phyloP scores from a whole-genome alignment of 169 alveolate genomes.

The Cryptosporidium sp. region DNA sequence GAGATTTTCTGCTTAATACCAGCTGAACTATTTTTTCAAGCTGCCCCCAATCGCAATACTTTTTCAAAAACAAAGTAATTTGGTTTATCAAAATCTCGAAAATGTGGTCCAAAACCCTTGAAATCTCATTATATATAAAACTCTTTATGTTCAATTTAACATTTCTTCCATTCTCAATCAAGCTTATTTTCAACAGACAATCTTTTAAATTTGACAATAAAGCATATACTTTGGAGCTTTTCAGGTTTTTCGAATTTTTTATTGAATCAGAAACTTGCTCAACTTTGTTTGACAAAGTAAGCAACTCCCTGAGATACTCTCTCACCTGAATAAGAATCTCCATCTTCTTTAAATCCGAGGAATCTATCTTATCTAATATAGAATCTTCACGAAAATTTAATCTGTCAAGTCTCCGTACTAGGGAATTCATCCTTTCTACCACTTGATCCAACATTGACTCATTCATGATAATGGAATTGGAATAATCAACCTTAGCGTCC shows the following conservation, averaged over 20 bases:
- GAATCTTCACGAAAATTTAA: conserved; percentile 32
- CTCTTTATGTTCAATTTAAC: conserved; percentile 9
- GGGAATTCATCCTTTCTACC: conserved; percentile 1
- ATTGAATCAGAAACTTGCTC: conserved; percentile 7
- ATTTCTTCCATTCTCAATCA: background rate
- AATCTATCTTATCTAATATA: conserved; percentile 17
- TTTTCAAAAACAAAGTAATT: background rate
- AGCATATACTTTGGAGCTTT: conserved; percentile 26
- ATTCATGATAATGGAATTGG: background rate
- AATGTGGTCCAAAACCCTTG: conserved; percentile 10
- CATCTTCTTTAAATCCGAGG: background rate
- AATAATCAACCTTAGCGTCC: conserved; percentile 28
- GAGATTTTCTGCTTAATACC: background rate
- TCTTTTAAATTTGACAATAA: background rate
- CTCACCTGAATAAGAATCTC: background rate
- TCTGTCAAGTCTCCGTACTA: background rate
- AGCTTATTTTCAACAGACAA: background rate
- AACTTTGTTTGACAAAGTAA: background rate
- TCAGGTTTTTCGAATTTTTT: background rate
- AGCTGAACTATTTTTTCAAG: conserved; percentile 50
- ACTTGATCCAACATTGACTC: conserved; percentile 11
- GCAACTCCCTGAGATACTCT: background rate
- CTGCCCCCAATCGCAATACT: conserved; percentile 62
- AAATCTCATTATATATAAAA: conserved; percentile 1
- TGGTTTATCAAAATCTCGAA: conserved; percentile 5